Conservation (phyloP, 257 asterid species). For the Haberlea rhodopensis region DNA sequence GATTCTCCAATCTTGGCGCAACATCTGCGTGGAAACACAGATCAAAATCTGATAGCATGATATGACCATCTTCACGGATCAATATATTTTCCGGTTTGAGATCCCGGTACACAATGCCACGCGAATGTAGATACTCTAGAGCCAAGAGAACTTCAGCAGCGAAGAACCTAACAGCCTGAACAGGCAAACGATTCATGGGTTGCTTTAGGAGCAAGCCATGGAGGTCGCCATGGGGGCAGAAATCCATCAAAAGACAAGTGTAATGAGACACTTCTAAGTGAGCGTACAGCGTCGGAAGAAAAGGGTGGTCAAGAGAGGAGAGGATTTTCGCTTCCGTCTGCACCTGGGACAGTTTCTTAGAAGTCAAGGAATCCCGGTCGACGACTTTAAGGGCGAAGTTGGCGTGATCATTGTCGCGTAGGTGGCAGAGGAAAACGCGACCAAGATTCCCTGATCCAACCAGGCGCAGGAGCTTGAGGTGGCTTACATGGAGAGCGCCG, state of each 20-base stretch:
- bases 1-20: conserved; percentile 45
- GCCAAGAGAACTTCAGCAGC: conserved; percentile 74
- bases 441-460: conserved; percentile 92
- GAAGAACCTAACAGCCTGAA: conserved; percentile 65
- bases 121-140: conserved; percentile 65
- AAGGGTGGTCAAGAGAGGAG: conserved; percentile 72
- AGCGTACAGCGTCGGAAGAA: conserved; percentile 80
- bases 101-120: conserved; percentile 79
- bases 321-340: conserved; percentile 73
- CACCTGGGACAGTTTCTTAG: conserved; percentile 68
- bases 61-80: conserved; percentile 77
- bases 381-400: conserved; percentile 83
- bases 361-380: conserved; percentile 57
- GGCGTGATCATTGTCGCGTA: conserved; percentile 79
- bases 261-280: conserved; percentile 80
- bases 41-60: conserved; percentile 83
- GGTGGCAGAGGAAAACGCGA: conserved; percentile 86
- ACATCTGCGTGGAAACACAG: conserved; percentile 60
- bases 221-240: conserved; percentile 77
- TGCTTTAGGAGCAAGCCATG: conserved; percentile 75
- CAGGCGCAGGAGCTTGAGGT: conserved; percentile 74
- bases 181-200: conserved; percentile 43
- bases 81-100: conserved; percentile 77
- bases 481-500: conserved; percentile 76
- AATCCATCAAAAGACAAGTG: conserved; percentile 74